Evolutionary conservation across 352 stramenopile species (phyloP).

Genomic region (Hyaloperonospora arabidopsidis): DNA sequence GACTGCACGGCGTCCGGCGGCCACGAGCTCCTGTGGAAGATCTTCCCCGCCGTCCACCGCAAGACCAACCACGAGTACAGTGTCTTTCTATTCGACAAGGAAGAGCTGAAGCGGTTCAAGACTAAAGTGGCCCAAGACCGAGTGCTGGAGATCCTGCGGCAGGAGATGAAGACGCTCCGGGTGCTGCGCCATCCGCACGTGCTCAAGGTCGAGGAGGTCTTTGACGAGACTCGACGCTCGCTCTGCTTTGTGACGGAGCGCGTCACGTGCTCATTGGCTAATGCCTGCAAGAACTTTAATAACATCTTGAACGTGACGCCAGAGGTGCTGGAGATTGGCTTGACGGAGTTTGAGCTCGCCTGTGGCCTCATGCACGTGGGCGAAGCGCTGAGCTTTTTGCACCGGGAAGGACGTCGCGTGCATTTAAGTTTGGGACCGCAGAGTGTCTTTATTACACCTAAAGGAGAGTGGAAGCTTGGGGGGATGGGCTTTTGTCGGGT

Average conservation of each 20-base stretch:
- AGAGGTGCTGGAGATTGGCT: constrained; percentile 80
- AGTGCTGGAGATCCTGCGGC: constrained; percentile 78
- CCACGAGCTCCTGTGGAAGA: constrained; percentile 78
- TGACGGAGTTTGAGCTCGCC: constrained; percentile 83
- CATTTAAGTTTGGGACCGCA: constrained; percentile 81
- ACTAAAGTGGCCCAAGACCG: constrained; percentile 82
- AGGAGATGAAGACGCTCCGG: constrained; percentile 84
- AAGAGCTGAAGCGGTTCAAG: constrained; percentile 76
- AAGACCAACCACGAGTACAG: constrained; percentile 78
- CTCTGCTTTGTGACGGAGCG: constrained; percentile 88
- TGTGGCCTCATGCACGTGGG: constrained; percentile 85
- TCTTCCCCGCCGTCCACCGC: constrained; percentile 72
- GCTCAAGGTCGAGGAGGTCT: constrained; percentile 87
- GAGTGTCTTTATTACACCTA: constrained; percentile 88
- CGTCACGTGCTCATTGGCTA: constrained; percentile 84
- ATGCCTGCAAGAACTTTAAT: constrained; percentile 85
- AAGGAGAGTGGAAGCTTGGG: constrained; percentile 88
- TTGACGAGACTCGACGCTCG: constrained; percentile 78
- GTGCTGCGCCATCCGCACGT: constrained; percentile 83
- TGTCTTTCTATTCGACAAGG: constrained; percentile 84
- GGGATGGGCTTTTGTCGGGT: constrained; percentile 86
- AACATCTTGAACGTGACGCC: constrained; percentile 82
- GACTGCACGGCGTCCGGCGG: constrained; percentile 78
- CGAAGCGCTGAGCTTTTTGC: constrained; percentile 86
- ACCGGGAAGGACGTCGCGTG: constrained; percentile 73